Base-by-base conservation (phyloP, 345 rosid species). In the Tarenaya hassleriana region DNA sequence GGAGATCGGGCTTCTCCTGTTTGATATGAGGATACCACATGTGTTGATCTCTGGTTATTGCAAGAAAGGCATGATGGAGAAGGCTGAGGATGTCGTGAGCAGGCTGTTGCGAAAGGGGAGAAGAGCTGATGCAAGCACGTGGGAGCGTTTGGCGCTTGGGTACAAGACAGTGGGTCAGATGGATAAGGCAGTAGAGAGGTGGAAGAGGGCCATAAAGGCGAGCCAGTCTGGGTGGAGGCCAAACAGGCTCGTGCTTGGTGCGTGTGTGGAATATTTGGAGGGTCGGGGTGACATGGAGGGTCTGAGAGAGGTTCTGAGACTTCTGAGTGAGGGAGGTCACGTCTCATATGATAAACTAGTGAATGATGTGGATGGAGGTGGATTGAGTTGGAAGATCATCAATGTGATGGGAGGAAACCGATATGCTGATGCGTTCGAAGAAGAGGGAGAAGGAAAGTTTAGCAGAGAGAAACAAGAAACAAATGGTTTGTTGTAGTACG, bases 1-100 rank as follows among this genome's bases (percentile, higher is more conserved):
- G 96, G 63, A 70, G 58, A 66, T 68, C 20, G 50, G 53, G 11
- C 50, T 56, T 15, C 4, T 15, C 11, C 8, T 41, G 1, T 73
- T 65, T n/a, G 94, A 83, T 32, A 18, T 19, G 12, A 60, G 83
- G 40, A 60, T 83, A 43, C 79, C 83, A 7, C 73, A 66, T 40
- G 10, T 62, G 49, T 41, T 83, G 47, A 70, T 87, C 31, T 61
- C 62, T 1, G 78, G 75, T 27, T 83, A 71, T 41, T 71, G 73
- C 67, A 63, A 52, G 61, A 77, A 70, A 38, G 85, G 81, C 34
- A 64, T 69, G 46, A 41, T 65, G 58, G 73, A 59, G 24, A 84
- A 88, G 68, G 96, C 88, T 5, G 85, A 74, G 58, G 70, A 55
- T 13, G 65, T 14, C 49, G 56, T 69, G 12, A 61, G 64, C 34